Conservation (phyloP, 2,329 filamentous ascomycete genomes). For the Calonectria pseudoreteaudii region DNA sequence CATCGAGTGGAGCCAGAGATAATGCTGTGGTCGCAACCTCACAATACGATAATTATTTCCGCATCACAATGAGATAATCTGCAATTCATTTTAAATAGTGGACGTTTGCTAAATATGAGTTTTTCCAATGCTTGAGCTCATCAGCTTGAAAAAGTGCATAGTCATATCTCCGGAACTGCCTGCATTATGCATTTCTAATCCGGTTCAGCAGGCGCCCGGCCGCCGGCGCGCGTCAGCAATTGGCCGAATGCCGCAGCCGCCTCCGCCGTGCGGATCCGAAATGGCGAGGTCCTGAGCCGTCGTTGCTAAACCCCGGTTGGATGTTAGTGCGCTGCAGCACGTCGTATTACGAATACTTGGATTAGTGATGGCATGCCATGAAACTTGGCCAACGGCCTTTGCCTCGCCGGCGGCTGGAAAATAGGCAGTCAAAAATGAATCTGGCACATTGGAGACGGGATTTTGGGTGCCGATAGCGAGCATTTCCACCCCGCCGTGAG, state of each 20-base stretch:
- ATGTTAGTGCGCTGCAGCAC: not conserved
- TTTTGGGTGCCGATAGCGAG: not conserved
- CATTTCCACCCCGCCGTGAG: not conserved
- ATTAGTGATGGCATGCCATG: not conserved
- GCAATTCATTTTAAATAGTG: not conserved
- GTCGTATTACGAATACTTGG: not conserved
- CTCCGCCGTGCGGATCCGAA: not conserved
- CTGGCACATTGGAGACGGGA: not conserved
- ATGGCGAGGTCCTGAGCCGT: not conserved
- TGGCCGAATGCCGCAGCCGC: not conserved
- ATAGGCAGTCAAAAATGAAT: not conserved
- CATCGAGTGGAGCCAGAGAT: not conserved
- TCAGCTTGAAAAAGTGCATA: not conserved
- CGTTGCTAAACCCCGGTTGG: not conserved
- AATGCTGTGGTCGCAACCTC: not conserved
- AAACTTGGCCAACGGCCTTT: not conserved
- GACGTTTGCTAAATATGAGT: not conserved
- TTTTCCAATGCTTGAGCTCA: not conserved
- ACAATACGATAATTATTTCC: not conserved
- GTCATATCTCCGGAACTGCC: not conserved
- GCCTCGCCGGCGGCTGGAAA: constrained; percentile 4
- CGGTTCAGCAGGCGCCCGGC: not conserved
- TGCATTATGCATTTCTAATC: not conserved
- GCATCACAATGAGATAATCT: not conserved
- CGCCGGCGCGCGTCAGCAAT: not conserved